Evolutionary conservation across 2,329 filamentous ascomycete genomes (phyloP), one percentile per base, ranked within the genome.

Genomic region (Rachicladosporium sp.): DNA sequence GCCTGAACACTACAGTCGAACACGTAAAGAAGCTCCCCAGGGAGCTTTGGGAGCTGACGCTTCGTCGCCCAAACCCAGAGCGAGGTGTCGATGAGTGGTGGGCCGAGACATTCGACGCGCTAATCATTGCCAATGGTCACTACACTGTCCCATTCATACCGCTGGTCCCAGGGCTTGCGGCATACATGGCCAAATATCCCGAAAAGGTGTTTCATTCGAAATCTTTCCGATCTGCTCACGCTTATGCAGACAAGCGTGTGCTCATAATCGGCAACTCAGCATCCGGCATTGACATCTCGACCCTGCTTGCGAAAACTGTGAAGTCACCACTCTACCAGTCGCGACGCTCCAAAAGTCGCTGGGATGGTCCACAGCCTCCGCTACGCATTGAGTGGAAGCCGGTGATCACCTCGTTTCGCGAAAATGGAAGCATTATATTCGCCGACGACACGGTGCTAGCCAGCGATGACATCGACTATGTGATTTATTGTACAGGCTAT

Each of bases 181-280:
- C 64, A 41, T 75, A 74, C 50, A 73, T 75, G 1, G 62, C 65
- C 61, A 73, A 67, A 0, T 74, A 73, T 10, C 70, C 59, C 0
- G 63, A 35, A 4, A 45, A 54, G 11, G 44, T 58, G 4, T 40
- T 52, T 49, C 70, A 77, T 11, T 74, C 63, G 8, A 75, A 66
- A 2, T 41, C 43, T 15, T 51, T 44, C 60, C 53, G 43, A 60
- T 34, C 37, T 7, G 31, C 37, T 11, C n/a, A 31, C 10, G 37
- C 37, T 13, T 38, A 33, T 15, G 10, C 30, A 6, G 37, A 13
- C 3, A 38, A 33, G 46, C 60, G 44, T 29, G 36, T 58, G 6
- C 35, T 57, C 7, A 38, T 58, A 13, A 49, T 59, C 30, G 55
- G 56, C 0, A 58, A 56, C 31, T 57, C 55, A 2, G 55, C 55